phyloP scores from a whole-genome alignment of 2,329 filamentous ascomycete species.

The Scedosporium apiospermum region DNA sequence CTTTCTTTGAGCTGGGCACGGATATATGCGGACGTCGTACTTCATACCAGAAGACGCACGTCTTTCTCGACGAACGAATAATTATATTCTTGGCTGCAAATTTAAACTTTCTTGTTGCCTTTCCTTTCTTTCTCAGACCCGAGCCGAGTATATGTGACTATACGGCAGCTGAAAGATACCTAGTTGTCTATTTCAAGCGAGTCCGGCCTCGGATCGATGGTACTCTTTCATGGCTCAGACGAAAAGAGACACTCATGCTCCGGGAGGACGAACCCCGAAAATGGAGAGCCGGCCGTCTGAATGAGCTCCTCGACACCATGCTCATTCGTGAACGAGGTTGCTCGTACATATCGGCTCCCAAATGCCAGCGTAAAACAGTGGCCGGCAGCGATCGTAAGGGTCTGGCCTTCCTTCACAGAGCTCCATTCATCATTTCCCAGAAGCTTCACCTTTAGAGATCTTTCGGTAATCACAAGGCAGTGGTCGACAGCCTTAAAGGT shows the following conservation, averaged over 20 bases:
- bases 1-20: too few species aligned
- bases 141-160: too few species aligned
- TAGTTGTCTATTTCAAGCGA: too few species aligned
- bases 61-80: too few species aligned
- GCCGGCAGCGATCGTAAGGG: conserved; percentile 35
- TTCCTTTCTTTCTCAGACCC: too few species aligned
- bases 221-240: too few species aligned
- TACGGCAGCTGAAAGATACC: too few species aligned
- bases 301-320: conserved; percentile 37
- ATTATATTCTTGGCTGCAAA: too few species aligned
- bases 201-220: too few species aligned
- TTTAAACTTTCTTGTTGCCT: too few species aligned
- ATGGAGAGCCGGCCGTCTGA: conserved; percentile 24
- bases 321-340: conserved; percentile 38
- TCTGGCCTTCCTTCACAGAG: conserved; percentile 31
- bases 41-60: too few species aligned
- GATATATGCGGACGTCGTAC: too few species aligned
- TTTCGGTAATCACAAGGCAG: conserved; percentile 39
- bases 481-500: conserved; percentile 39
- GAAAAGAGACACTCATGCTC: conserved; percentile 13
- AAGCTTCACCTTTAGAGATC: conserved; percentile 27
- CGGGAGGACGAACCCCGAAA: conserved; percentile 25
- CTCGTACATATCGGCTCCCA: conserved; percentile 34
- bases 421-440: conserved; percentile 16
- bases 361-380: conserved; percentile 34